Conservation (phyloP, 139 green algal genomes). For the Marvania coccoides region DNA sequence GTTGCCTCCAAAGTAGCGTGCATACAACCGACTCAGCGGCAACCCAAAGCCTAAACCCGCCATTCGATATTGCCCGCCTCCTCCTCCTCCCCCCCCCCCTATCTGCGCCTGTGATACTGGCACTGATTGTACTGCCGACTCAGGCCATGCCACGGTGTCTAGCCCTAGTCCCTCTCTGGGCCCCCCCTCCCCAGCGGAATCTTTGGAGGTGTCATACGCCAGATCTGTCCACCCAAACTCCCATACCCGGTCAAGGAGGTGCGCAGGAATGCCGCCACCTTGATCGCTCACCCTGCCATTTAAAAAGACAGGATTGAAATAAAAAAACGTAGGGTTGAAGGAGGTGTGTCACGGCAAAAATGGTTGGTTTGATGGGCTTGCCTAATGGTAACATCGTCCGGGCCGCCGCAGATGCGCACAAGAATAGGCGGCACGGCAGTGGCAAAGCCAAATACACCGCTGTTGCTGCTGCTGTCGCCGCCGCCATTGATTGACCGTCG, state of each 20-base stretch:
- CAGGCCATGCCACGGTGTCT: constrained; percentile 1
- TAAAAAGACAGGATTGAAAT: too few species aligned
- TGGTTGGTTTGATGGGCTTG: too few species aligned
- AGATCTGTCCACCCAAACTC: constrained; percentile 56
- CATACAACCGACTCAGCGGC: constrained; percentile 78
- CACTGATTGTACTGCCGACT: not conserved
- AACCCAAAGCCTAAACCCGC: constrained; percentile 84
- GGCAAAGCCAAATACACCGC: not conserved
- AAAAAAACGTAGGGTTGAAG: too few species aligned
- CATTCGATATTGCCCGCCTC: constrained; percentile 38
- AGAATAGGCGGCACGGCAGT: constrained; percentile 43
- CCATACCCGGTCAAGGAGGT: constrained; percentile 46
- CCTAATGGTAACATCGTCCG: constrained; percentile 28
- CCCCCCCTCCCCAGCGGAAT: not conserved
- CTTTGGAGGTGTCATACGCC: not conserved
- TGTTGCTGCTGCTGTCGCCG: not conserved
- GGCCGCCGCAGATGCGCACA: constrained; percentile 56
- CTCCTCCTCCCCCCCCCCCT: not conserved
- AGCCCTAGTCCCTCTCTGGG: constrained; percentile 11
- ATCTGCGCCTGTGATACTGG: too few species aligned
- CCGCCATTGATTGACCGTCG: not conserved
- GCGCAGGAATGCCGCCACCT: constrained; percentile 64
- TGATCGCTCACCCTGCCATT: constrained; percentile 63
- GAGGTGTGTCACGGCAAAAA: too few species aligned
- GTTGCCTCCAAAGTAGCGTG: constrained; percentile 77